Percentiles rank a stretch among this genome's conserved stretches.
Conservation (phyloP, 352 stramenopile genomes). For the Thraustochytrium sp. region DNA sequence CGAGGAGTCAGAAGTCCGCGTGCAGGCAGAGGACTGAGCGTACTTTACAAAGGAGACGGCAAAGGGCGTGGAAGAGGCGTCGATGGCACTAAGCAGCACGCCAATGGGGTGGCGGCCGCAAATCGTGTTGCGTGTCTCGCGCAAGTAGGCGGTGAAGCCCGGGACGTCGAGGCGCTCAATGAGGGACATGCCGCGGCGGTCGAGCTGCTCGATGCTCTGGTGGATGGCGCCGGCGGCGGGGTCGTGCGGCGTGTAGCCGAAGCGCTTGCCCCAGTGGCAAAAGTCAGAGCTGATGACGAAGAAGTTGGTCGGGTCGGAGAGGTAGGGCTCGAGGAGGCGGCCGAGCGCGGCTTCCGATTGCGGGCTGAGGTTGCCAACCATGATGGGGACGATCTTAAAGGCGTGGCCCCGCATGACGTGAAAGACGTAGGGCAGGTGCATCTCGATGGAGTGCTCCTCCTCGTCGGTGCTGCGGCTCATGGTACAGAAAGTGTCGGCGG, state of each 20-base stretch:
- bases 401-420: conserved; percentile 55
- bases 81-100: conserved; percentile 51
- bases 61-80: background rate
- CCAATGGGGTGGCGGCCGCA: conserved; percentile 90
- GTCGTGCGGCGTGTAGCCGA: conserved; percentile 79
- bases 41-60: background rate
- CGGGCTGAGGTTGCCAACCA: conserved; percentile 84
- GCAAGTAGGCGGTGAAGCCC: conserved; percentile 88
- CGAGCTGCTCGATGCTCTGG: conserved; percentile 89
- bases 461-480: conserved; percentile 64
- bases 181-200: conserved; percentile 65
- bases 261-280: conserved; percentile 89
- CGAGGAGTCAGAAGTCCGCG: background rate
- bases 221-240: conserved; percentile 74
- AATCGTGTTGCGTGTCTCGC: conserved; percentile 91
- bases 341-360: conserved; percentile 65
- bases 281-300: conserved; percentile 95
- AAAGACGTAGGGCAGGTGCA: conserved; percentile 90
- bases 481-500: background rate
- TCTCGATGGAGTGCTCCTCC: conserved; percentile 91
- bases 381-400: conserved; percentile 85
- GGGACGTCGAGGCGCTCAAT: conserved; percentile 81
- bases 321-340: conserved; percentile 78
- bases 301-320: conserved; percentile 82
- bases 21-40: conserved; percentile 15